Base-by-base conservation (phyloP, 371 early-diverging fungal species). In the Polyrhizophydium stewartii region DNA sequence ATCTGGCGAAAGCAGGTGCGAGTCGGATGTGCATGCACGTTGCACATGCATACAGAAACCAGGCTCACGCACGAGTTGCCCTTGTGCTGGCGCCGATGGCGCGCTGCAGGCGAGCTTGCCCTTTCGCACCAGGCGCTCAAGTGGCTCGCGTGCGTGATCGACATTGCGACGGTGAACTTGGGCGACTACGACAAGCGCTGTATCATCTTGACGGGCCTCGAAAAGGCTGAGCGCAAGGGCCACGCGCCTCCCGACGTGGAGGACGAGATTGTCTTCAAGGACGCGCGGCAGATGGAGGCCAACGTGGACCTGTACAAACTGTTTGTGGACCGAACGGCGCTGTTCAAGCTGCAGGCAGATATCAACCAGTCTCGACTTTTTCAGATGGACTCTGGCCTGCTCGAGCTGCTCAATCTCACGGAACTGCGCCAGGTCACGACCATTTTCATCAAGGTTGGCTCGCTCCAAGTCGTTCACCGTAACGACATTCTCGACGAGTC, bases 401-500 rank as follows among this genome's bases (percentile, higher is more conserved):
- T 25, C 10, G 72, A 78, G 30, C 58, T 82, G 17, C 59, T 82
- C 59, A 41, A 61, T 9, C 59, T 82, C 24, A 55, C 68, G 38
- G 82, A 82, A 37, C 56, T 76, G 13, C 71, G 82, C 7, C 82
- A 82, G 56, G 69, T 81, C 35, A 79, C 82, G 6, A 82, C 82
- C 1, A 62, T 82, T 9, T 82, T 82, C 53, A 81, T 82, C 37
- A 60, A 66, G 40, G 62, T 81, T 19, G 76, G 60, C 16, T 61
- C 70, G 10, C 51, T 77, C n/a, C 32, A 62, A 28, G 45, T 52
- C 2, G 71, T 70, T 66, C 65, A 76, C 7, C 25, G 61, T 21
- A 55, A 68, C 2, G 72, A 68, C 6, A 40, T 61, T 1, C 58
- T 82, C 1, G 59, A 58, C 1, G 64, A 60, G 5, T 65, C 76